These are phyloP conservation scores for Solanum neorickii DNA, from an alignment of 257 asterid genomes.

Conservation along the genomic window DNA sequence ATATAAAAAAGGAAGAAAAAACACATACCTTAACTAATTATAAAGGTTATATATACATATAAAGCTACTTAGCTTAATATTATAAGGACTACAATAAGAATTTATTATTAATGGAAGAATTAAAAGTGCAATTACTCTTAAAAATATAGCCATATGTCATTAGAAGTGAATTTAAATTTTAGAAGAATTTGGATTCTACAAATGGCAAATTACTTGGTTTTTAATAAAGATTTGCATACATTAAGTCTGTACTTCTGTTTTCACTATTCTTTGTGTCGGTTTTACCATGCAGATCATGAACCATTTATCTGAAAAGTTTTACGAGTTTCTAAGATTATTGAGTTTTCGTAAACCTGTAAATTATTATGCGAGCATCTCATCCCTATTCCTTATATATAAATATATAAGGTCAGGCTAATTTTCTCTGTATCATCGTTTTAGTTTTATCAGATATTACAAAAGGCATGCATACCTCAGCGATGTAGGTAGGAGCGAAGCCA, in stretches of 20 bases:
- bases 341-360: neutral
- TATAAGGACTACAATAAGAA: neutral
- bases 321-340: neutral
- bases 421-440: neutral
- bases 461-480: neutral
- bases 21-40: neutral
- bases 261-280: neutral
- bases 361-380: too few species aligned
- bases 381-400: neutral
- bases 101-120: neutral
- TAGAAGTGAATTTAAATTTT: neutral
- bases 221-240: neutral
- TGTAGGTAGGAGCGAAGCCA: neutral
- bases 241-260: neutral
- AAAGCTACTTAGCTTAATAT: neutral
- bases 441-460: neutral
- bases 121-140: neutral
- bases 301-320: neutral
- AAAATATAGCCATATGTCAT: neutral
- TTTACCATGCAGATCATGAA: neutral
- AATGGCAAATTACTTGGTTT: neutral
- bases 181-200: neutral
- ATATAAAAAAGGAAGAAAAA: neutral
- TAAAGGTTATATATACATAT: neutral
- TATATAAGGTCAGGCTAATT: neutral